A percentile compares a stretch with the other conserved stretches of the same genome.
Evolutionary conservation across 257 asterid genomes (phyloP).

Genomic region (Solanum pinnatisectum): DNA sequence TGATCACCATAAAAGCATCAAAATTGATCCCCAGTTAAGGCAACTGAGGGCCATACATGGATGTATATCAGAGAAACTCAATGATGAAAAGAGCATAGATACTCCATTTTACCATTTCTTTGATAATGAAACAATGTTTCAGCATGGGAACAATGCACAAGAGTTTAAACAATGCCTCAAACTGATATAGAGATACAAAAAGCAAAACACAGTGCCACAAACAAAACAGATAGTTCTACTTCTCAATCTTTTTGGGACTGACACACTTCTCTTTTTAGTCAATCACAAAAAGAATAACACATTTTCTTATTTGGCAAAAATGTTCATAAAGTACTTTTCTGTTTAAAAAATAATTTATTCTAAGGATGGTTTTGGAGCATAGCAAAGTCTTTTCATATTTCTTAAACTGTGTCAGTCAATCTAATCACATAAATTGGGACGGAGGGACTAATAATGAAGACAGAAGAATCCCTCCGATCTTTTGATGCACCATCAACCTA

Average conservation of each 20-base stretch:
- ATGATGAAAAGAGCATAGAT: background rate
- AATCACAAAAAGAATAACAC: background rate
- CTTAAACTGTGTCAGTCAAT: background rate
- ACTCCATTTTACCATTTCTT: background rate
- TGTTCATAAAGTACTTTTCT: background rate
- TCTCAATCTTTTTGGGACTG: background rate
- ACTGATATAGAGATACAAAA: background rate
- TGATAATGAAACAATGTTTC: background rate
- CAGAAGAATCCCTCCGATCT: background rate
- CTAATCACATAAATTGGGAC: background rate
- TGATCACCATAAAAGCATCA: conserved; percentile 5
- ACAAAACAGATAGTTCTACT: background rate
- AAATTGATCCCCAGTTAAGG: background rate
- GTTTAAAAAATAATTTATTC: accelerated
- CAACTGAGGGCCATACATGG: background rate
- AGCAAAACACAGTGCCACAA: background rate
- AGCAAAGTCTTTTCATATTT: background rate
- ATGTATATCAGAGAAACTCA: background rate
- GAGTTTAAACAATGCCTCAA: background rate
- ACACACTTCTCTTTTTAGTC: background rate
- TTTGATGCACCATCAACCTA: background rate
- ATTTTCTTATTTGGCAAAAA: background rate
- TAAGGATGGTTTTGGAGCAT: background rate
- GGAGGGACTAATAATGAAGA: background rate
- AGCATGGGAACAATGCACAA: background rate